phyloP scores from a whole-genome alignment of 495 filamentous ascomycete species.

The Daldinia bambusicola region DNA sequence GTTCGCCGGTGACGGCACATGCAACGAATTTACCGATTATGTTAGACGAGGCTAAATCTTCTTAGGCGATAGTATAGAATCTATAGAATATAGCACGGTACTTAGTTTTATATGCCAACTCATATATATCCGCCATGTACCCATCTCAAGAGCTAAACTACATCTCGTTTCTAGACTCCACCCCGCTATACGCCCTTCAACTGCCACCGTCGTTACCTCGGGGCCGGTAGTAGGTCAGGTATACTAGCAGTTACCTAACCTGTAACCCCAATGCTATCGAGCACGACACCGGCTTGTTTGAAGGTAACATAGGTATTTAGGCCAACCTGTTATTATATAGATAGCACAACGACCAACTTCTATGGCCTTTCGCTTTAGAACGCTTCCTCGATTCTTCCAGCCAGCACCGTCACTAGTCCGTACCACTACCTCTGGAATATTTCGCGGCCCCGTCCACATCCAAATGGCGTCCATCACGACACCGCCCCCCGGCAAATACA shows the following conservation, averaged over 20 bases:
- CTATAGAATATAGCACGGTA: background rate
- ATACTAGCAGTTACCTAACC: background rate
- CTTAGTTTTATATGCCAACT: background rate
- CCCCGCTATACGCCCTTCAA: slow-evolving; percentile 15
- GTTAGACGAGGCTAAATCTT: background rate
- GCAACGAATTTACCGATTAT: background rate
- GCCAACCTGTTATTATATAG: slow-evolving; percentile 1
- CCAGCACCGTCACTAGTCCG: slow-evolving; percentile 19
- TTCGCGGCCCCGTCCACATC: slow-evolving; percentile 32
- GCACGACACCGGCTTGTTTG: slow-evolving; percentile 18
- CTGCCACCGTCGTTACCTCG: slow-evolving; percentile 27
- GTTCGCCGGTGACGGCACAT: slow-evolving; percentile 7
- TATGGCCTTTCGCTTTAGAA: slow-evolving; percentile 30
- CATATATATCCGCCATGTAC: background rate
- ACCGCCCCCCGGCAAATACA: slow-evolving; percentile 61
- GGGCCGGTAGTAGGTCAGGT: slow-evolving; percentile 7
- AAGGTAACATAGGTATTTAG: background rate
- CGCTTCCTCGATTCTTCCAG: slow-evolving; percentile 32
- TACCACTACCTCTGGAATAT: slow-evolving; percentile 8
- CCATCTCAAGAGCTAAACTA: background rate
- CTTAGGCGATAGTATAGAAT: background rate
- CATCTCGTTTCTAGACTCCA: background rate
- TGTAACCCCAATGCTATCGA: background rate
- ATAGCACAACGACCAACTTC: background rate
- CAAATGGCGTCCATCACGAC: slow-evolving; percentile 56